Conservation (phyloP, 768 basidiomycete genomes). For the Rhizopogon roseolus region DNA sequence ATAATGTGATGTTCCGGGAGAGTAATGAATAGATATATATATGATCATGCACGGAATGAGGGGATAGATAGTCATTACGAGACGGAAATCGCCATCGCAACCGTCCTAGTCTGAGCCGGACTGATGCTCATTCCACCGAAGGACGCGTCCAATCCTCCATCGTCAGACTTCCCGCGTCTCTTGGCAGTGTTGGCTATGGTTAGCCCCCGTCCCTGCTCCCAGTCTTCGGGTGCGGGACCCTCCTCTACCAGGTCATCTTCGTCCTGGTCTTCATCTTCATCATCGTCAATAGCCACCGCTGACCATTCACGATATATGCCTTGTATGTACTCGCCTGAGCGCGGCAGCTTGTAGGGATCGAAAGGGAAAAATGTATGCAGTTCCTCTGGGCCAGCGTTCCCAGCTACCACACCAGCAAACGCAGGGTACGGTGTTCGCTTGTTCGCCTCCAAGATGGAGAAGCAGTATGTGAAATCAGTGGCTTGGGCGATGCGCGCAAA, state of each 20-base stretch:
- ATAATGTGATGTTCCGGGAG: not conserved
- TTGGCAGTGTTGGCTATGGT: constrained; percentile 16
- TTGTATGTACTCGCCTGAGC: constrained; percentile 73
- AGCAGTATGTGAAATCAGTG: constrained; percentile 91
- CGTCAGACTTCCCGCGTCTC: constrained; percentile 26
- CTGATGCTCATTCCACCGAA: constrained; percentile 86
- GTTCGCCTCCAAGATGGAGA: constrained; percentile 88
- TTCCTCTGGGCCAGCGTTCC: constrained; percentile 47
- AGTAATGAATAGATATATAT: not conserved
- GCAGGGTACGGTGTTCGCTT: constrained; percentile 54
- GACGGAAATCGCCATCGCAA: constrained; percentile 6
- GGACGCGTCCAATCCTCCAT: constrained; percentile 58
- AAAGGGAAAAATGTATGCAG: constrained; percentile 97
- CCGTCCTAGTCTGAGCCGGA: constrained; percentile 36
- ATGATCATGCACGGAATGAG: not conserved
- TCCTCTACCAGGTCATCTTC: constrained; percentile 47
- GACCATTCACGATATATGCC: constrained; percentile 89
- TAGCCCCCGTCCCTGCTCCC: constrained; percentile 1
- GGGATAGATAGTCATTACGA: not conserved
- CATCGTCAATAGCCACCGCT: constrained; percentile 64
- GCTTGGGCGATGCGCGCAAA: constrained; percentile 92
- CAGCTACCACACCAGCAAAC: constrained; percentile 15
- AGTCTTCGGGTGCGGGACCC: constrained; percentile 16
- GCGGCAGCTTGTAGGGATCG: constrained; percentile 90
- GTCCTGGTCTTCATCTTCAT: constrained; percentile 68